Evolutionary conservation across 495 filamentous ascomycete genomes (phyloP).

Genomic region (Neurospora sp.): DNA sequence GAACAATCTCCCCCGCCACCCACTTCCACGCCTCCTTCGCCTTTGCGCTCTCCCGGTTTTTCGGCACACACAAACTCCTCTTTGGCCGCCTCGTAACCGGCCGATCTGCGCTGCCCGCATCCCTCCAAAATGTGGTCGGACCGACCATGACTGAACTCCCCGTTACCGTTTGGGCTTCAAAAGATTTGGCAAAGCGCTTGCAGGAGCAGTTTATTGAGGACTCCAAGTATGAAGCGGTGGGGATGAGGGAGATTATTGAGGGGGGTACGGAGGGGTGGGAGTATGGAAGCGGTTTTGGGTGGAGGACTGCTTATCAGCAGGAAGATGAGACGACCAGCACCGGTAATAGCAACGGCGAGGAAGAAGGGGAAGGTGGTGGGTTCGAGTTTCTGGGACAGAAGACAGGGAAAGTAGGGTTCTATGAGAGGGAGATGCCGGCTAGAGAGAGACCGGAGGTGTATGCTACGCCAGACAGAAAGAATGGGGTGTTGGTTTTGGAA

Average conservation of each 20-base stretch:
- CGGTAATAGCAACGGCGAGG: neutral
- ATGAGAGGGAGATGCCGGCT: neutral
- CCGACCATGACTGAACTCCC: neutral
- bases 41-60: neutral
- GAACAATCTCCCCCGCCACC: neutral
- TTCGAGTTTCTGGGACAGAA: neutral
- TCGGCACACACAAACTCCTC: neutral
- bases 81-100: neutral
- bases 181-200: neutral
- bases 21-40: neutral
- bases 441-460: neutral
- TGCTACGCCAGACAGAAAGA: neutral
- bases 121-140: neutral
- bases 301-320: neutral
- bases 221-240: neutral
- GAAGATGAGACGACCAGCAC: neutral
- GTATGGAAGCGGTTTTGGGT: neutral
- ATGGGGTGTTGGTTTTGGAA: neutral
- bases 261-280: neutral
- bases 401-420: neutral
- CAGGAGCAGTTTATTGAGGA: neutral
- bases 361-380: neutral
- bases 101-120: neutral
- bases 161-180: neutral
- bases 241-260: neutral